Percentiles rank a stretch among this genome's conserved stretches.
These are phyloP conservation scores for Populus deltoides DNA, from an alignment of 345 rosid species.

Conservation along the genomic window DNA sequence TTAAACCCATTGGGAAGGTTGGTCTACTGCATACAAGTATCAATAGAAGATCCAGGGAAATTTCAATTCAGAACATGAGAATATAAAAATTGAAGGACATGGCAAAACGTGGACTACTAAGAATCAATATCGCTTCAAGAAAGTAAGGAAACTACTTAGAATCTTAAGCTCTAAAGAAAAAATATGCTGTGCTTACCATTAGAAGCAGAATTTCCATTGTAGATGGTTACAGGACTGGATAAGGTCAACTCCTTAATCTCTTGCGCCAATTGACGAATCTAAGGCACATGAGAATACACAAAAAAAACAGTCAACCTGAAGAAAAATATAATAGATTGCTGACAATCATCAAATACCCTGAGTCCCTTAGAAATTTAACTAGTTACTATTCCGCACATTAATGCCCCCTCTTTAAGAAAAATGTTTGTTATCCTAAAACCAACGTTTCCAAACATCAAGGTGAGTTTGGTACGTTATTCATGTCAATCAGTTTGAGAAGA, in stretches of 20 bases:
- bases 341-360: not conserved
- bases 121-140: not conserved
- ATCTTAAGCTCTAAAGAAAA: not conserved
- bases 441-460: no score
- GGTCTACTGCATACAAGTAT: not conserved
- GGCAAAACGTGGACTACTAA: not conserved
- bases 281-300: slow-evolving; percentile 9
- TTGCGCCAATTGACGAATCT: slow-evolving; percentile 80
- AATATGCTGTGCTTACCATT: slow-evolving; percentile 33
- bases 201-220: slow-evolving; percentile 56
- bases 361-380: not conserved
- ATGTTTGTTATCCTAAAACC: no score
- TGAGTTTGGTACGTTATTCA: no score
- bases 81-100: not conserved
- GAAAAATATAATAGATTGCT: not conserved
- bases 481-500: not conserved
- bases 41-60: not conserved
- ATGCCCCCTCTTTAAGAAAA: not conserved
- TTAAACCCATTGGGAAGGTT: not conserved
- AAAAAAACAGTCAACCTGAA: not conserved
- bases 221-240: slow-evolving; percentile 70
- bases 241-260: slow-evolving; percentile 81
- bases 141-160: not conserved
- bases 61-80: not conserved
- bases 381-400: not conserved